Percentiles rank a stretch among this genome's conserved stretches.
Evolutionary conservation across 768 basidiomycete species (phyloP).

Genomic region (Termitomyces sp.): DNA sequence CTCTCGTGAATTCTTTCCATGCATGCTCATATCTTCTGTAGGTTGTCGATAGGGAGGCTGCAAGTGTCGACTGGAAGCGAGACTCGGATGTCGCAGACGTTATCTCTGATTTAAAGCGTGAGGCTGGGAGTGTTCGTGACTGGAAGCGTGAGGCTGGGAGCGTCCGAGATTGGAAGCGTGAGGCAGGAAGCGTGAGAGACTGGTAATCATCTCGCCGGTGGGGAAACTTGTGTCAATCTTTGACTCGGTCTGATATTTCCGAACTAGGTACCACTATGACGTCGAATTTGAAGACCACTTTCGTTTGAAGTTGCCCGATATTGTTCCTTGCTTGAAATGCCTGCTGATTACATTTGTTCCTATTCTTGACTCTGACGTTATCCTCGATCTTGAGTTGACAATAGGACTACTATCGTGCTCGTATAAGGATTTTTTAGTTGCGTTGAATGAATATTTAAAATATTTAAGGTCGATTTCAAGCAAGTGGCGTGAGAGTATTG

Average conservation of each 20-base stretch:
- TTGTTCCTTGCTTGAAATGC: background rate
- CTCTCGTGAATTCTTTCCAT: background rate
- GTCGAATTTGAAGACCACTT: background rate
- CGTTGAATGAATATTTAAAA: background rate
- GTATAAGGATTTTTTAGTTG: background rate
- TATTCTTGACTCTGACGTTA: background rate
- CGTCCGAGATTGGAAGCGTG: slow-evolving; percentile 14
- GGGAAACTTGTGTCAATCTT: background rate
- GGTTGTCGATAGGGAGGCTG: slow-evolving; percentile 4
- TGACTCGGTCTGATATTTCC: background rate
- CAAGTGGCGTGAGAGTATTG: slow-evolving; percentile 8
- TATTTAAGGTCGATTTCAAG: background rate
- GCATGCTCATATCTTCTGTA: background rate
- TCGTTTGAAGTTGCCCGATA: background rate
- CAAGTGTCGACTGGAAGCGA: slow-evolving; percentile 15
- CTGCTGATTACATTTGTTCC: too few species aligned
- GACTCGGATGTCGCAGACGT: background rate
- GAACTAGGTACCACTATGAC: background rate
- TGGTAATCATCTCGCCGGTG: slow-evolving; percentile 5
- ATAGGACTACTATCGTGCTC: background rate
- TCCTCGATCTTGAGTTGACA: background rate
- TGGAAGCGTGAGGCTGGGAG: slow-evolving; percentile 13
- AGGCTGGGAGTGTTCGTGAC: slow-evolving; percentile 6
- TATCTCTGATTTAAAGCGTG: slow-evolving; percentile 9
- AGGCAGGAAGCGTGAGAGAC: slow-evolving; percentile 6